Evolutionary conservation across 768 basidiomycete species (phyloP).

Genomic region (Lentinula detonsa): DNA sequence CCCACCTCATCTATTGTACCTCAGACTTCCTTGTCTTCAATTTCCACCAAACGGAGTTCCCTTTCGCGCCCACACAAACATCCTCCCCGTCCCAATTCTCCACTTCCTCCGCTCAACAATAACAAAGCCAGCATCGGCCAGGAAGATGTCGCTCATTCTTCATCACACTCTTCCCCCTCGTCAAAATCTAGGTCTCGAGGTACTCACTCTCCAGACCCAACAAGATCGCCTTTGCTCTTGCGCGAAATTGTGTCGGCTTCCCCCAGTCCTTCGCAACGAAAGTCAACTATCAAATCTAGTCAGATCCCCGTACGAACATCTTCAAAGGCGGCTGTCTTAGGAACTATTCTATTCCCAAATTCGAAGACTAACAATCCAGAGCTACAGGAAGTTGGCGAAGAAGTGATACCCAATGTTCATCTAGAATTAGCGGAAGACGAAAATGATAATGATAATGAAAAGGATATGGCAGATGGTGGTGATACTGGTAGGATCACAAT

Average conservation of each 20-base stretch:
- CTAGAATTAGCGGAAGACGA: not conserved
- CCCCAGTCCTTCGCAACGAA: not conserved
- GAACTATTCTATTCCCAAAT: not conserved
- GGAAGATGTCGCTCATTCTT: not conserved
- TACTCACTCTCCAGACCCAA: not conserved
- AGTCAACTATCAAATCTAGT: constrained; percentile 17
- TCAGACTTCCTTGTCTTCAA: not conserved
- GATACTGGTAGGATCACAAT: not conserved
- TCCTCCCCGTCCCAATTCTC: constrained; percentile 15
- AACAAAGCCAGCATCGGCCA: not conserved
- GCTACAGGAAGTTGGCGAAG: not conserved
- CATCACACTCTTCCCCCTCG: not conserved
- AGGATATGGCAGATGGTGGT: not conserved
- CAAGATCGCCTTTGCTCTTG: not conserved
- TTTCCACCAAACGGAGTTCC: not conserved
- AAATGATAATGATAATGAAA: not conserved
- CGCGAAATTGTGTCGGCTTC: not conserved
- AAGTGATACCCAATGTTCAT: not conserved
- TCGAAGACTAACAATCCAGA: not conserved
- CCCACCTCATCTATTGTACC: constrained; percentile 8
- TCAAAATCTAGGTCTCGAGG: not conserved
- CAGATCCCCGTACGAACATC: constrained; percentile 41
- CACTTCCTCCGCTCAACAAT: constrained; percentile 3
- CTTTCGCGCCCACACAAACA: constrained; percentile 11
- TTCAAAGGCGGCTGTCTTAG: constrained; percentile 16